phyloP scores from a whole-genome alignment of 257 asterid species.

The Avicennia marina region DNA sequence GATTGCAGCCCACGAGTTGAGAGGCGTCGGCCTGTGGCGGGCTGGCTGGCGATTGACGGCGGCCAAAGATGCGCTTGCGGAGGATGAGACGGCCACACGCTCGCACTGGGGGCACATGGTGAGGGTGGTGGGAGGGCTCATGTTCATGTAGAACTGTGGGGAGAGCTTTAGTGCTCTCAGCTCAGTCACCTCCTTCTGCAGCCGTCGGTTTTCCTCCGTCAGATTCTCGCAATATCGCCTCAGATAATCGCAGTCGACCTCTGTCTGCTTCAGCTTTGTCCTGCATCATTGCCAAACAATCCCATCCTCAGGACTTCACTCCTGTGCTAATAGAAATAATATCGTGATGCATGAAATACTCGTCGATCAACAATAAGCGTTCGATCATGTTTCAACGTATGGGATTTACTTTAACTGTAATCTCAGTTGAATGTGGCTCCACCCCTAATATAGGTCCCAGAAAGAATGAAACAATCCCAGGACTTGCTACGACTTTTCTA shows the following conservation, averaged over 20 bases:
- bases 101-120: conserved; percentile 75
- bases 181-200: conserved; percentile 61
- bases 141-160: conserved; percentile 56
- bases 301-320: too few relatives aligned
- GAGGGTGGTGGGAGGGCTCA: conserved; percentile 66
- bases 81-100: conserved; percentile 37
- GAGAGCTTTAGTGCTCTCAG: conserved; percentile 54
- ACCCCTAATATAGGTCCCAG: too few relatives aligned
- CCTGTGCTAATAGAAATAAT: too few relatives aligned
- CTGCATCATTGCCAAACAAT: conserved; percentile 37
- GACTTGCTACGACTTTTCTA: too few relatives aligned
- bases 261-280: conserved; percentile 80
- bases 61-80: conserved; percentile 16
- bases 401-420: too few relatives aligned
- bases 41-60: conserved; percentile 18
- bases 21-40: conserved; percentile 32
- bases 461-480: too few relatives aligned
- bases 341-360: too few relatives aligned
- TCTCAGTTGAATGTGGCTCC: too few relatives aligned
- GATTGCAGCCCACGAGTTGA: conserved; percentile 58
- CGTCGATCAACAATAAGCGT: too few relatives aligned
- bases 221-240: conserved; percentile 56
- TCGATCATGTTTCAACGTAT: too few relatives aligned
- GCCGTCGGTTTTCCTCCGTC: conserved; percentile 53
- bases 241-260: conserved; percentile 67